Evolutionary conservation across 23 red algal species (phyloP).

Genomic region (Gracilaria vermiculophylla): DNA sequence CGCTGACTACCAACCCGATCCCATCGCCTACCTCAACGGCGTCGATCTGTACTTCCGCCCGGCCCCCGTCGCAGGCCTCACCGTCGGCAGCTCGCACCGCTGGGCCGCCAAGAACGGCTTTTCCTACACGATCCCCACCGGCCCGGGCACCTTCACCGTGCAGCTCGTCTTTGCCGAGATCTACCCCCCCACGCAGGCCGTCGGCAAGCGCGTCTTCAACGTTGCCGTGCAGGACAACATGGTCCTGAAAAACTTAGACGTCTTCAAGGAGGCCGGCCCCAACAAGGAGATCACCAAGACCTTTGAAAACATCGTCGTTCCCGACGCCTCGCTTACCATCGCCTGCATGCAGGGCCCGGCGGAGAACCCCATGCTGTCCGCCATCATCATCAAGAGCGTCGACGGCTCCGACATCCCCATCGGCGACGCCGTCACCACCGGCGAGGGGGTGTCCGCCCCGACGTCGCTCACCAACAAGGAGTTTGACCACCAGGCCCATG

Average conservation of each 20-base stretch:
- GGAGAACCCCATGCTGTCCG: conserved; percentile 42
- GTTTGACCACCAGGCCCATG: conserved; percentile 73
- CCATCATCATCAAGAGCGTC: not conserved
- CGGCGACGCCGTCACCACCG: not conserved
- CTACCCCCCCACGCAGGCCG: not conserved
- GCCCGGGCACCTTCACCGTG: conserved; percentile 15
- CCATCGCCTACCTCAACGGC: conserved; percentile 3
- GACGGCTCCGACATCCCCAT: conserved; percentile 23
- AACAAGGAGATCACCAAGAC: conserved; percentile 24
- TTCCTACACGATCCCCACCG: conserved; percentile 24
- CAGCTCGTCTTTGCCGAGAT: conserved; percentile 49
- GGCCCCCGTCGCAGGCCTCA: not conserved
- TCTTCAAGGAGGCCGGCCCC: conserved; percentile 36
- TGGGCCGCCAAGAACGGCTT: conserved; percentile 27
- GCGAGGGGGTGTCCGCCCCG: not conserved
- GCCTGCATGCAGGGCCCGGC: conserved; percentile 1
- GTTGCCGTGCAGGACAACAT: conserved; percentile 26
- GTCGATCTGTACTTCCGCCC: not conserved
- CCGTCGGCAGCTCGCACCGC: not conserved
- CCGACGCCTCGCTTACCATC: conserved; percentile 12
- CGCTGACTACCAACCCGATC: conserved; percentile 22
- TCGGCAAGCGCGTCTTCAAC: conserved; percentile 11
- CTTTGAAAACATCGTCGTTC: not conserved
- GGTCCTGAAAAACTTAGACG: conserved; percentile 23
- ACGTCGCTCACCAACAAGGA: conserved; percentile 29